phyloP scores from a whole-genome alignment of 768 basidiomycete genomes.

The Boletus rubropictus region DNA sequence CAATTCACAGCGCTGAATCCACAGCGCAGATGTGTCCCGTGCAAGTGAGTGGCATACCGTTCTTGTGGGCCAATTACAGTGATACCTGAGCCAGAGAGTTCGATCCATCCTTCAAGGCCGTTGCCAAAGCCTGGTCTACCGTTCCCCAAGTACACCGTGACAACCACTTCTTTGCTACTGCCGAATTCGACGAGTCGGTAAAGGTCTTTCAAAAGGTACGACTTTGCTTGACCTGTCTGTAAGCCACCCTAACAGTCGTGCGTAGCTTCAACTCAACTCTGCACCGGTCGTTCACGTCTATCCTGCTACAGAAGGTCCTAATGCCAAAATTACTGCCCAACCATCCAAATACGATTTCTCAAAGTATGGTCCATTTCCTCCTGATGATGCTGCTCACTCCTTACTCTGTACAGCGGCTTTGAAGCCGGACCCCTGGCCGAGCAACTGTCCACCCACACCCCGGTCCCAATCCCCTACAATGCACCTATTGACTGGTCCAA shows the following conservation, averaged over 20 bases:
- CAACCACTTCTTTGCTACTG: constrained; percentile 85
- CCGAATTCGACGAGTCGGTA: constrained; percentile 80
- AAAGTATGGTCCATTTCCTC: constrained; percentile 40
- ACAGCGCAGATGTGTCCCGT: constrained; percentile 82
- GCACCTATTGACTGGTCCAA: constrained; percentile 71
- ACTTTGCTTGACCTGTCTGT: background rate
- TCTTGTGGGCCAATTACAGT: background rate
- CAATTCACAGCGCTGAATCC: constrained; percentile 84
- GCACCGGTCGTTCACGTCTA: constrained; percentile 83
- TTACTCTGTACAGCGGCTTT: constrained; percentile 60
- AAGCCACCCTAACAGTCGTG: constrained; percentile 8
- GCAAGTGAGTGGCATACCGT: constrained; percentile 57
- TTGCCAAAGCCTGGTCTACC: constrained; percentile 78
- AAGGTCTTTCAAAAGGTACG: constrained; percentile 75
- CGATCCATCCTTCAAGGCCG: constrained; percentile 72
- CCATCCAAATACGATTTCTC: constrained; percentile 76
- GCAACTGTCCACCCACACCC: constrained; percentile 68
- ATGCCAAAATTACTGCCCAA: constrained; percentile 43
- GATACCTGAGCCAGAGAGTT: constrained; percentile 59
- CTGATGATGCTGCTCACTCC: background rate
- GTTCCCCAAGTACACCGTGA: constrained; percentile 57
- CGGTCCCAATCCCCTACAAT: constrained; percentile 75
- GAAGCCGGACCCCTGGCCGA: constrained; percentile 71
- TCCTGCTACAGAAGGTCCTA: constrained; percentile 65
- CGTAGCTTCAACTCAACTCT: constrained; percentile 71